phyloP scores from a whole-genome alignment of 257 asterid genomes.

The Primulina huaijiensis region DNA sequence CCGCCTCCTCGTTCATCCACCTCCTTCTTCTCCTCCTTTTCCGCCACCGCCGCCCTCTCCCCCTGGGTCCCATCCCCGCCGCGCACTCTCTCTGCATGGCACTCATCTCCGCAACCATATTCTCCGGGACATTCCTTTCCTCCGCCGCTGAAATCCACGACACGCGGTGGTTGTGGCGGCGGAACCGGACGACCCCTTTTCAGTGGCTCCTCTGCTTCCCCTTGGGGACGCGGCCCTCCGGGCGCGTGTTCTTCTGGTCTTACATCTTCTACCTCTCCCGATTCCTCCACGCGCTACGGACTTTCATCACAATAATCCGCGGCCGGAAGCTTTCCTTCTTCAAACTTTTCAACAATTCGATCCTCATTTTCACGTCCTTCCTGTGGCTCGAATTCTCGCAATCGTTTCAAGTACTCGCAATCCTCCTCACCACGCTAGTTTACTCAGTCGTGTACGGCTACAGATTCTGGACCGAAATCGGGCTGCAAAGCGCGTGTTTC shows the following conservation, averaged over 20 bases:
- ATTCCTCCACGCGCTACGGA: conserved; percentile 62
- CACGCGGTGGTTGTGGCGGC: conserved; percentile 78
- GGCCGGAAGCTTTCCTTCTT: conserved; percentile 48
- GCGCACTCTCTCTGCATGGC: conserved; percentile 75
- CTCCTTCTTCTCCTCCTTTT: conserved; percentile 41
- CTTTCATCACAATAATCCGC: conserved; percentile 42
- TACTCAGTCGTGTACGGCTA: conserved; percentile 81
- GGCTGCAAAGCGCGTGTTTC: conserved; percentile 66
- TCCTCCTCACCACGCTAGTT: conserved; percentile 47
- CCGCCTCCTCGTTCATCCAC: conserved; percentile 52
- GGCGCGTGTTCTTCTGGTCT: conserved; percentile 95
- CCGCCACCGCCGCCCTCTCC: conserved; percentile 53
- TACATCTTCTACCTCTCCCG: conserved; percentile 75
- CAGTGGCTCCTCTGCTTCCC: conserved; percentile 92
- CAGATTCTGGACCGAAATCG: conserved; percentile 89
- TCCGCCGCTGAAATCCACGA: conserved; percentile 81
- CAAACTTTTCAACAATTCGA: conserved; percentile 59
- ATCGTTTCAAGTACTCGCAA: conserved; percentile 75
- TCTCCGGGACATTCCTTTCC: conserved; percentile 73
- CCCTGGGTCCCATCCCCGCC: conserved; percentile 77
- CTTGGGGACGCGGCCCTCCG: conserved; percentile 81
- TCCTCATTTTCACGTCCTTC: conserved; percentile 60
- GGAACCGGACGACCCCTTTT: conserved; percentile 59
- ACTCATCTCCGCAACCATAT: conserved; percentile 61
- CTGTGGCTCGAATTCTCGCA: conserved; percentile 92